Evolutionary conservation across 163 green algal genomes (phyloP).

Genomic region (Scenedesmus sp.): DNA sequence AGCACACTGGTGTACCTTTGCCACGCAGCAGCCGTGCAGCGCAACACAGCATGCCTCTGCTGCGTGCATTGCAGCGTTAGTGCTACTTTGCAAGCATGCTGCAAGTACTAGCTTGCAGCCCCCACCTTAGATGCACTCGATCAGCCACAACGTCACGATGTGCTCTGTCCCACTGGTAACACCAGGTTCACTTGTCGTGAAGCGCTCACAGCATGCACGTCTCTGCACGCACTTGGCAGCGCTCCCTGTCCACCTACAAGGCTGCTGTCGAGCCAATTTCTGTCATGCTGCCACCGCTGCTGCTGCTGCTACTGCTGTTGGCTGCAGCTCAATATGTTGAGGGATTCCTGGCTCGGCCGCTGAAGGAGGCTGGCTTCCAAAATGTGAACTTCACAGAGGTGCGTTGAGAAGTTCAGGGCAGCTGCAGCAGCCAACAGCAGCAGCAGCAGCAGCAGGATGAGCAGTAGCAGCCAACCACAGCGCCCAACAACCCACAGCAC

Average conservation of each 20-base stretch:
- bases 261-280: not conserved
- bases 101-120: not conserved
- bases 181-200: too few species aligned
- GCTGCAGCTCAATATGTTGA: constrained; percentile 31
- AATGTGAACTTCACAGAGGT: constrained; percentile 40
- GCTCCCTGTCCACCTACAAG: not conserved
- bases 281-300: not conserved
- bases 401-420: not conserved
- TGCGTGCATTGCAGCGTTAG: not conserved
- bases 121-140: too few species aligned
- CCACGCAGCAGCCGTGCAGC: not conserved
- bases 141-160: too few species aligned
- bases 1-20: not conserved
- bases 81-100: not conserved
- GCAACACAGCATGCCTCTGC: not conserved
- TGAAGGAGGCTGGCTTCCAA: constrained; percentile 32
- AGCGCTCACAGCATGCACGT: too few species aligned
- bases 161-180: too few species aligned
- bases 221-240: not conserved
- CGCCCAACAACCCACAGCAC: too few species aligned
- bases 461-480: too few species aligned
- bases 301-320: not conserved
- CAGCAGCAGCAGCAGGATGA: not conserved
- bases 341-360: constrained; percentile 8
- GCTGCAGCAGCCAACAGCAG: not conserved